Percentiles rank a stretch among this genome's conserved stretches.
Evolutionary conservation across 2,329 filamentous ascomycete species (phyloP).

Genomic region (Hypoxylon sp.): DNA sequence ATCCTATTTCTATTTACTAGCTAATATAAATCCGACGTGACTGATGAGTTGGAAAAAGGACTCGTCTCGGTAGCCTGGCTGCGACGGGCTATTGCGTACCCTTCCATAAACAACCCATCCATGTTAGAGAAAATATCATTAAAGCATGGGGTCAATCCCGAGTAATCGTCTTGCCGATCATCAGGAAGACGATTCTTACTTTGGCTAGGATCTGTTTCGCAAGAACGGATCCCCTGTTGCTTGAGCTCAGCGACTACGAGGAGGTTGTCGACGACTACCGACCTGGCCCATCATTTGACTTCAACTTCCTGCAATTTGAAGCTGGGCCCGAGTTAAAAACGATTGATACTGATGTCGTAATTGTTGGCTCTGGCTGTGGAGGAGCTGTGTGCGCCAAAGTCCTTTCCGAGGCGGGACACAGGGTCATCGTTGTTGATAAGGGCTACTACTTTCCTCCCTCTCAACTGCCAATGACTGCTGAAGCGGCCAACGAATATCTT

Average conservation of each 20-base stretch:
- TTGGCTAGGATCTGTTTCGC: constrained; percentile 70
- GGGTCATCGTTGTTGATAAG: constrained; percentile 87
- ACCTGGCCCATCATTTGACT: constrained; percentile 68
- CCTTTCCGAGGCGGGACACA: constrained; percentile 74
- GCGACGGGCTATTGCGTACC: constrained; percentile 78
- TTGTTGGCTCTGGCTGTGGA: constrained; percentile 90
- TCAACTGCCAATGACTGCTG: constrained; percentile 81
- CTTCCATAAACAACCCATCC: constrained; percentile 72
- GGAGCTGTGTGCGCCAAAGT: constrained; percentile 86
- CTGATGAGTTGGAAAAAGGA: constrained; percentile 64
- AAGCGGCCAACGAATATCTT: constrained; percentile 72
- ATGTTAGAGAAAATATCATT: constrained; percentile 73
- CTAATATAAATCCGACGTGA: constrained; percentile 7
- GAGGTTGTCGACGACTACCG: constrained; percentile 67
- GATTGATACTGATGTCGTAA: constrained; percentile 84
- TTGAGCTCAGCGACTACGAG: constrained; percentile 70
- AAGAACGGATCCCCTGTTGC: constrained; percentile 69
- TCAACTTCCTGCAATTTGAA: constrained; percentile 73
- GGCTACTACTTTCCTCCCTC: constrained; percentile 81
- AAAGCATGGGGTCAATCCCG: constrained; percentile 73
- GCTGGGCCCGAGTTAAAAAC: constrained; percentile 64
- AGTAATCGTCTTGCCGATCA: constrained; percentile 66
- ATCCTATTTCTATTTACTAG: constrained; percentile 9
- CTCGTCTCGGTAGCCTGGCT: constrained; percentile 73
- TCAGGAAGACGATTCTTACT: constrained; percentile 70